phyloP scores from a whole-genome alignment of 208 protist genomes.

The Trypanosoma cruzi region DNA sequence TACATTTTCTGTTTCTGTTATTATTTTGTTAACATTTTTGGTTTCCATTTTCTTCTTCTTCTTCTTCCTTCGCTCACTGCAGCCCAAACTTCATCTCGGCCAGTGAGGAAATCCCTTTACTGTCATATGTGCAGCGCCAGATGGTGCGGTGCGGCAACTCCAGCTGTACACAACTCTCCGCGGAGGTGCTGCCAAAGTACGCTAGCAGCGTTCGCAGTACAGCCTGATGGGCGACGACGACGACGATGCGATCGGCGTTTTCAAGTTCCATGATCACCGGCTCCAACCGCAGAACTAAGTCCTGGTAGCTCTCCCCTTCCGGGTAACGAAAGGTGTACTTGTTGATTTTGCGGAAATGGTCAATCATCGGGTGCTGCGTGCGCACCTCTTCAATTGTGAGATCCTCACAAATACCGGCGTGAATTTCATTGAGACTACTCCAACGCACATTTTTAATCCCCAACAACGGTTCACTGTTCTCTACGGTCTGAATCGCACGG shows the following conservation, averaged over 20 bases:
- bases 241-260: conserved; percentile 78
- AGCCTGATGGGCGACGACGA: conserved; percentile 88
- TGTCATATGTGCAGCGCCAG: conserved; percentile 87
- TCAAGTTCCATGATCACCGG: conserved; percentile 93
- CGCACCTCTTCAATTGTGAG: conserved; percentile 84
- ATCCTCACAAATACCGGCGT: conserved; percentile 89
- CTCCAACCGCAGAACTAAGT: conserved; percentile 85
- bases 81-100: conserved; percentile 68
- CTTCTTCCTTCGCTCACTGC: background rate
- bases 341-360: conserved; percentile 69
- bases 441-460: conserved; percentile 82
- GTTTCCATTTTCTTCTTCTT: background rate
- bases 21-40: background rate
- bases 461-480: conserved; percentile 58
- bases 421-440: conserved; percentile 89
- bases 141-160: conserved; percentile 84
- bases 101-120: conserved; percentile 76
- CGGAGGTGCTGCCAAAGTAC: conserved; percentile 85
- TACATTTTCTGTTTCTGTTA: background rate
- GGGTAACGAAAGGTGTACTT: conserved; percentile 93
- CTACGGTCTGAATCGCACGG: conserved; percentile 85
- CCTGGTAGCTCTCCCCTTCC: conserved; percentile 89
- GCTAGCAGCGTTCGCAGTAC: conserved; percentile 84
- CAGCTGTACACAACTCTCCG: conserved; percentile 75
- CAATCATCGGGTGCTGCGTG: conserved; percentile 72